A percentile compares a stretch with the other conserved stretches of the same genome.
These are phyloP conservation scores for Fusarium chlamydosporum DNA, from an alignment of 2,329 filamentous ascomycete species.

Conservation along the genomic window DNA sequence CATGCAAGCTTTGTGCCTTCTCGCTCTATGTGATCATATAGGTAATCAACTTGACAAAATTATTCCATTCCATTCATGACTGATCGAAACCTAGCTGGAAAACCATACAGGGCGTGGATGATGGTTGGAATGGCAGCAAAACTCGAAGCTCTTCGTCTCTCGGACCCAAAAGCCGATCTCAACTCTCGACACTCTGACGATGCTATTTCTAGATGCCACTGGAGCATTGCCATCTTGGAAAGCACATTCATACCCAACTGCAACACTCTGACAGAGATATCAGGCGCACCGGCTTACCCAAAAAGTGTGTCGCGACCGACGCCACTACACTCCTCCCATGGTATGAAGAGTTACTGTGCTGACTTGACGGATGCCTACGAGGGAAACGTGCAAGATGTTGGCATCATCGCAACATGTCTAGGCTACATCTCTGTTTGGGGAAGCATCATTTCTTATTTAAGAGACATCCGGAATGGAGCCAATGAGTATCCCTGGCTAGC, in stretches of 20 bases:
- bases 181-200: conserved; percentile 7
- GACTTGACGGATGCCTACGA: conserved; percentile 46
- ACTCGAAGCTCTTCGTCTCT: conserved; percentile 36
- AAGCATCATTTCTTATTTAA: conserved; percentile 37
- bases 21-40: conserved; percentile 44
- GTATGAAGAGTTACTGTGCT: conserved; percentile 40
- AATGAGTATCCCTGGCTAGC: conserved; percentile 46
- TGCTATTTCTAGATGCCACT: conserved; percentile 34
- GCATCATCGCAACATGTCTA: conserved; percentile 18
- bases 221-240: conserved; percentile 41
- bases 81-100: conserved; percentile 17
- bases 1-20: conserved; percentile 40
- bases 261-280: not conserved
- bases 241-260: conserved; percentile 36
- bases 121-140: conserved; percentile 44
- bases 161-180: not conserved
- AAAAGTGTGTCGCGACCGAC: conserved; percentile 32
- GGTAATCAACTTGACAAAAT: not conserved
- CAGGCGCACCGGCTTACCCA: conserved; percentile 27
- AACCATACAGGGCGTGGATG: conserved; percentile 45
- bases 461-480: conserved; percentile 38
- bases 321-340: conserved; percentile 6
- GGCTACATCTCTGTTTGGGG: conserved; percentile 37
- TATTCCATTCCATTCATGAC: fast-evolving
- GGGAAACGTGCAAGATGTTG: conserved; percentile 23